phyloP scores from a whole-genome alignment of 192 early-diverging fungal genomes.

The Rhizoclosmatium globosum region DNA sequence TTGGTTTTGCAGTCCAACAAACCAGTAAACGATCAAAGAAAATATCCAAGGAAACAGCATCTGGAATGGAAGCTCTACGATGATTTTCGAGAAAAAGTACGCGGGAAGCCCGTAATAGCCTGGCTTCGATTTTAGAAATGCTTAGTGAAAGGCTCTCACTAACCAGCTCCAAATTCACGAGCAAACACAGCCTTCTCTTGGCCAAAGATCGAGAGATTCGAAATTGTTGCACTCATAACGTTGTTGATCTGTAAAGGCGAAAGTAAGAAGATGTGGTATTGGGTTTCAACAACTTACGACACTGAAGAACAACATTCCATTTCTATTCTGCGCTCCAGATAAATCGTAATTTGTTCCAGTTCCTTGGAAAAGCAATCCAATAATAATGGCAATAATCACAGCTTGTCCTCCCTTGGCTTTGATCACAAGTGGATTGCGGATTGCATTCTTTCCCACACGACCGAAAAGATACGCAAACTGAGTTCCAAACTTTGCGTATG shows the following conservation, averaged over 20 bases:
- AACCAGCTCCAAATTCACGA: slow-evolving; percentile 60
- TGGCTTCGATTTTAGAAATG: neutral
- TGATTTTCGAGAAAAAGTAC: slow-evolving; percentile 67
- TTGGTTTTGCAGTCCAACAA: slow-evolving; percentile 59
- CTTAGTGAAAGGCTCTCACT: neutral
- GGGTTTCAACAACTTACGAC: slow-evolving; percentile 7
- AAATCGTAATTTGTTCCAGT: slow-evolving; percentile 46
- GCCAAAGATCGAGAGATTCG: slow-evolving; percentile 58
- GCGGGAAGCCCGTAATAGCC: slow-evolving; percentile 65
- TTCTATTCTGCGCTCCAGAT: slow-evolving; percentile 59
- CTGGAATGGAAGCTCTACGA: slow-evolving; percentile 65
- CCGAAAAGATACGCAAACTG: slow-evolving; percentile 57
- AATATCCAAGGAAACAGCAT: slow-evolving; percentile 56
- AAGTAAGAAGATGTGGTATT: neutral
- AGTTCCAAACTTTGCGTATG: slow-evolving; percentile 23
- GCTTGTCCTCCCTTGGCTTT: slow-evolving; percentile 56
- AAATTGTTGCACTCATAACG: slow-evolving; percentile 55
- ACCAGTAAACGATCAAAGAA: slow-evolving; percentile 61
- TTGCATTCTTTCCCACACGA: slow-evolving; percentile 53
- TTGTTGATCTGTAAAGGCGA: slow-evolving; percentile 39
- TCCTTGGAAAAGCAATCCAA: slow-evolving; percentile 62
- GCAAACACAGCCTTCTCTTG: slow-evolving; percentile 62
- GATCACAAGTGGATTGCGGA: slow-evolving; percentile 62
- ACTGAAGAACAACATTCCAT: slow-evolving; percentile 50
- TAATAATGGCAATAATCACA: slow-evolving; percentile 57